A percentile compares a stretch with the other conserved stretches of the same genome.
These are phyloP conservation scores for Clitopilus passeckerianus DNA, from an alignment of 768 basidiomycete genomes.

Conservation along the genomic window DNA sequence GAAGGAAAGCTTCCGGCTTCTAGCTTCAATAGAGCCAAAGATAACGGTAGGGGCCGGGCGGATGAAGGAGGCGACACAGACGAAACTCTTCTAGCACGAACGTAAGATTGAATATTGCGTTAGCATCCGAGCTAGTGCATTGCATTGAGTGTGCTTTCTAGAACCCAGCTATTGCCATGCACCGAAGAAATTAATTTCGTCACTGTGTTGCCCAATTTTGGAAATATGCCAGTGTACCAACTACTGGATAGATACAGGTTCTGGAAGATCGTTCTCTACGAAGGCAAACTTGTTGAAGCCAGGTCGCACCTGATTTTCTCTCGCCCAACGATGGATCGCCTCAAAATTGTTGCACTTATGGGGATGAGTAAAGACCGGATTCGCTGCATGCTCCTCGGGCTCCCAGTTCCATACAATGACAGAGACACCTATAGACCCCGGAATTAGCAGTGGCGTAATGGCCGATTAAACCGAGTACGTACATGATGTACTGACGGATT, in stretches of 20 bases:
- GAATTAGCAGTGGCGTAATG: background rate
- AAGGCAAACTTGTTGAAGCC: background rate
- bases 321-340: constrained; percentile 12
- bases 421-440: constrained; percentile 1
- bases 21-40: too few relatives aligned
- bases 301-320: background rate
- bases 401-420: constrained; percentile 17
- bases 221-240: too few relatives aligned
- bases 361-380: constrained; percentile 11
- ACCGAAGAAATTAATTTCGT: too few relatives aligned
- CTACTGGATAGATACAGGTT: background rate
- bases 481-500: constrained; percentile 16
- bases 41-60: too few relatives aligned
- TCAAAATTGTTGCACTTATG: constrained; percentile 13
- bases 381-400: constrained; percentile 1
- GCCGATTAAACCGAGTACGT: constrained; percentile 1
- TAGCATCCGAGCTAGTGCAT: too few relatives aligned
- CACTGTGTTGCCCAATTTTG: too few relatives aligned
- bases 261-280: background rate
- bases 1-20: too few relatives aligned
- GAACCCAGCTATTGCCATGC: background rate
- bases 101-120: too few relatives aligned
- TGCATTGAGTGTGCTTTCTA: too few relatives aligned
- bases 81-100: too few relatives aligned
- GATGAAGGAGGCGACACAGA: too few relatives aligned